phyloP scores from a whole-genome alignment of 2,329 filamentous ascomycete species.

The Graphilbum fragrans region DNA sequence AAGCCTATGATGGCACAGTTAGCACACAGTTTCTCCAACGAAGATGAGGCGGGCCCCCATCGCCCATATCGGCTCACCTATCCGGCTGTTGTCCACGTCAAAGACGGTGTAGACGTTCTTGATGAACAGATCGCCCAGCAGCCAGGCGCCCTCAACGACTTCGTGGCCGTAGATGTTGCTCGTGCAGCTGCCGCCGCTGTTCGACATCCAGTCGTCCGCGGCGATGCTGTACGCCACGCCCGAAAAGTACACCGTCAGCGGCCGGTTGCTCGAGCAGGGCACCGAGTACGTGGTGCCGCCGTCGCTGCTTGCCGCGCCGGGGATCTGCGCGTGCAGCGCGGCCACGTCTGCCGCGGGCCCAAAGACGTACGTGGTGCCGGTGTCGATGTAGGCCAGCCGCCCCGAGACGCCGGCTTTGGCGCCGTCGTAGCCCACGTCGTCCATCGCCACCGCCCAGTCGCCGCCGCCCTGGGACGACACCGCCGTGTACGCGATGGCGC shows the following conservation, averaged over 20 bases:
- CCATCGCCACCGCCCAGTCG: conserved; percentile 64
- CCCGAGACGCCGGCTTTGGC: conserved; percentile 42
- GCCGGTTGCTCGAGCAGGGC: conserved; percentile 55
- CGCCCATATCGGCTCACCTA: conserved; percentile 45
- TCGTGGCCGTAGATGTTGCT: conserved; percentile 67
- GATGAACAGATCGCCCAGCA: conserved; percentile 76
- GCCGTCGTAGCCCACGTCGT: conserved; percentile 51
- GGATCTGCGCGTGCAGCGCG: conserved; percentile 55
- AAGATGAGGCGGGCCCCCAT: too few species aligned
- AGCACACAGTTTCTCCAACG: not conserved
- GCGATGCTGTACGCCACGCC: conserved; percentile 55
- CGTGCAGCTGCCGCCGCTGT: conserved; percentile 33
- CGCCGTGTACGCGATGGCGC: conserved; percentile 54
- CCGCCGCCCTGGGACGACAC: conserved; percentile 34
- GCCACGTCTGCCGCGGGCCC: conserved; percentile 55
- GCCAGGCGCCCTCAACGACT: conserved; percentile 56
- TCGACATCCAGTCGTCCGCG: conserved; percentile 56
- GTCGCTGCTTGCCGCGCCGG: conserved; percentile 43
- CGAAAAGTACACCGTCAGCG: conserved; percentile 56
- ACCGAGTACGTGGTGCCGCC: conserved; percentile 51
- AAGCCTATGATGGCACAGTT: conserved; percentile 5
- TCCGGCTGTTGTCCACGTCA: conserved; percentile 55
- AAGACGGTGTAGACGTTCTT: conserved; percentile 87
- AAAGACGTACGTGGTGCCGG: conserved; percentile 70
- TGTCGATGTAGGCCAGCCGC: conserved; percentile 63